These are phyloP conservation scores for Solanum pennellii DNA, from an alignment of 257 asterid genomes.

Conservation along the genomic window DNA sequence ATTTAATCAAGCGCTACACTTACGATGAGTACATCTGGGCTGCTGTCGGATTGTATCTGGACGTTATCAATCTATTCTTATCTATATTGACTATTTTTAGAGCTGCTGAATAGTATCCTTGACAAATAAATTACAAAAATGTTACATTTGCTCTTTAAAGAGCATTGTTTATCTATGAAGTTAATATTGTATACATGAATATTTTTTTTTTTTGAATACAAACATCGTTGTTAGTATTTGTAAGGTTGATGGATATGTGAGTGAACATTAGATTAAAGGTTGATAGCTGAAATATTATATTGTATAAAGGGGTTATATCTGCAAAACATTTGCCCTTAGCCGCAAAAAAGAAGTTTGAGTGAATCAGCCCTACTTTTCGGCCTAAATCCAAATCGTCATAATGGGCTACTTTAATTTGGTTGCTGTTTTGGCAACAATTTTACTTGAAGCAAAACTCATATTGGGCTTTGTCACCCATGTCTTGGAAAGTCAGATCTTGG, in stretches of 20 bases:
- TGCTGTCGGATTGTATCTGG: slow-evolving; percentile 34
- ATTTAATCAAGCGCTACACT: slow-evolving; percentile 32
- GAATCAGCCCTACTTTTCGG: neutral
- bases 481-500: no score
- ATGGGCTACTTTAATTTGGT: neutral
- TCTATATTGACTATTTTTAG: slow-evolving; percentile 15
- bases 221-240: neutral
- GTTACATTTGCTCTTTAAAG: neutral
- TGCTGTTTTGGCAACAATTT: no score
- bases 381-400: neutral
- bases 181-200: no score
- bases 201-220: no score
- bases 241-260: neutral
- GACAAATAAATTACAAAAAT: neutral
- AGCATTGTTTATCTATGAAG: neutral
- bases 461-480: no score
- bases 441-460: no score
- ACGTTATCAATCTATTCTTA: slow-evolving; percentile 38
- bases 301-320: neutral
- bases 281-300: neutral
- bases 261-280: neutral
- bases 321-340: neutral
- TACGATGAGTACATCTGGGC: slow-evolving; percentile 64
- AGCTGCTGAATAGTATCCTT: slow-evolving; percentile 1
- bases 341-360: neutral